Evolutionary conservation across 2,329 filamentous ascomycete species (phyloP).

Genomic region (Zasmidium angulare): DNA sequence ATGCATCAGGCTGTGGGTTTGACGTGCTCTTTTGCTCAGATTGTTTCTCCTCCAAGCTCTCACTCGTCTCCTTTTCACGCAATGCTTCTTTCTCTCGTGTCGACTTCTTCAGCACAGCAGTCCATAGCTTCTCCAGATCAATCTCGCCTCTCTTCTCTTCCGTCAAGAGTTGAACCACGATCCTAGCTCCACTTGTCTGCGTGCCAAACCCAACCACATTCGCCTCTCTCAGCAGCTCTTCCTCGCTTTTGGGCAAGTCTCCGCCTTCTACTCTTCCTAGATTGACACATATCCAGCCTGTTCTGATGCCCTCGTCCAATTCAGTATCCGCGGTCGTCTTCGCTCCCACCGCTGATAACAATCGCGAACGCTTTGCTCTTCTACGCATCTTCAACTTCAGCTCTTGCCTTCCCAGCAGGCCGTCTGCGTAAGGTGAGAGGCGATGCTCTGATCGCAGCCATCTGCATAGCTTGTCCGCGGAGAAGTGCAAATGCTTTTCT

Average conservation of each 20-base stretch:
- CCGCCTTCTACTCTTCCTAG: conserved; percentile 72
- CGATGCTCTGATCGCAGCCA: conserved; percentile 76
- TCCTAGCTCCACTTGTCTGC: conserved; percentile 54
- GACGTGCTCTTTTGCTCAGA: background rate
- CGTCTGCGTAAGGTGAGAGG: conserved; percentile 77
- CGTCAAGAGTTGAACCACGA: conserved; percentile 72
- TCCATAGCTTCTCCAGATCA: conserved; percentile 66
- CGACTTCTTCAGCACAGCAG: conserved; percentile 26
- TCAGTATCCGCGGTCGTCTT: conserved; percentile 57
- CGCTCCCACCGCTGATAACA: conserved; percentile 71
- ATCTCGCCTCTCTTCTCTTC: conserved; percentile 68
- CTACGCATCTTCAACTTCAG: conserved; percentile 82
- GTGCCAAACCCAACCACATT: conserved; percentile 77
- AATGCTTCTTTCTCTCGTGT: conserved; percentile 25
- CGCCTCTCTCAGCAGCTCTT: conserved; percentile 41
- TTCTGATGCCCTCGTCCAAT: conserved; percentile 81
- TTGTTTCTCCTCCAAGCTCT: background rate
- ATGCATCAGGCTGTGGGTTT: background rate
- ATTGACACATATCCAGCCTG: conserved; percentile 96
- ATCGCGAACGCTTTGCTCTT: conserved; percentile 75
- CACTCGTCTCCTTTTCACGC: background rate
- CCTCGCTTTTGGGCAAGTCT: conserved; percentile 54
- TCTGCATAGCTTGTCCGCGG: conserved; percentile 82
- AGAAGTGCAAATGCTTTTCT: conserved; percentile 89
- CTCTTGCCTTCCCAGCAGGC: conserved; percentile 84